Conservation (phyloP, 257 asterid species). For the Gentiana straminea region DNA sequence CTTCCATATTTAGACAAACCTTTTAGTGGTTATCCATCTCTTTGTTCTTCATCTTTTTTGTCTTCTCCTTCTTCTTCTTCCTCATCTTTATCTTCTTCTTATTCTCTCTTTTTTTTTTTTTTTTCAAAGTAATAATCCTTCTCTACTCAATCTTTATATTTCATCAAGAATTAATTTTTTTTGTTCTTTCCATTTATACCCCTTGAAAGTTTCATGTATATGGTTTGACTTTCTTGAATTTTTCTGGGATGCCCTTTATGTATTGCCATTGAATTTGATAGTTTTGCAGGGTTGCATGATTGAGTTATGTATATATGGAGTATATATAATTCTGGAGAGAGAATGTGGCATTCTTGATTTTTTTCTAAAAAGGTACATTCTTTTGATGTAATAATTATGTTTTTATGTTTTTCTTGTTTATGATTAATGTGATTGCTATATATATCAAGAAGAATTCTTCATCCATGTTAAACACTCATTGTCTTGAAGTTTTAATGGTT, state of each 20-base stretch:
- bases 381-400: background rate
- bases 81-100: background rate
- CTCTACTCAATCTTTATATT: background rate
- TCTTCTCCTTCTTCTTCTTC: background rate
- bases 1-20: slow-evolving; percentile 4
- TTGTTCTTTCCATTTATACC: background rate
- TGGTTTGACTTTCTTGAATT: slow-evolving; percentile 1
- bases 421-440: no score
- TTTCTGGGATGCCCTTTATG: background rate
- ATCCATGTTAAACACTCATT: no score
- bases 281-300: slow-evolving; percentile 35
- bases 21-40: slow-evolving; percentile 17
- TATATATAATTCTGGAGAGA: slow-evolving; percentile 15
- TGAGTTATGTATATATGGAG: slow-evolving; percentile 12
- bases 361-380: slow-evolving; percentile 28
- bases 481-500: no score
- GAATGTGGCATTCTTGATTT: slow-evolving; percentile 17
- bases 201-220: background rate
- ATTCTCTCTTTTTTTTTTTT: background rate
- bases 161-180: background rate
- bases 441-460: no score
- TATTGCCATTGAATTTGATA: slow-evolving; percentile 4
- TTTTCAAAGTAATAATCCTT: background rate
- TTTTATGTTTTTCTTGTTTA: background rate
- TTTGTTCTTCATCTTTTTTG: slow-evolving; percentile 1